phyloP scores from a whole-genome alignment of 768 basidiomycete species.

The Xerocomellus intermedius region DNA sequence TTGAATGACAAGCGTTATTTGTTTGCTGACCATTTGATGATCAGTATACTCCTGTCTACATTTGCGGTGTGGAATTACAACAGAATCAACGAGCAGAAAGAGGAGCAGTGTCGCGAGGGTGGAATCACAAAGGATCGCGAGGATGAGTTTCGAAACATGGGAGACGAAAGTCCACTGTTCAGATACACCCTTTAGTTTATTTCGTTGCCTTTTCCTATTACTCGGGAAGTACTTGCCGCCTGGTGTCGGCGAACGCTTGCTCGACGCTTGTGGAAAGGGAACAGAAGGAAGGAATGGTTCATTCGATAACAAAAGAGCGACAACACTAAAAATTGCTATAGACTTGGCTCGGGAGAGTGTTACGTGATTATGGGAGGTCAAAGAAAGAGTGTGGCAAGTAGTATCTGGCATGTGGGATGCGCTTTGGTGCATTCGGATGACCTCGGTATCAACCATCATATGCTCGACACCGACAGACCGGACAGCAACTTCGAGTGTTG shows the following conservation, averaged over 20 bases:
- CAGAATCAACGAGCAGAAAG: slow-evolving; percentile 49
- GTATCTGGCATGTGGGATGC: too few relatives aligned
- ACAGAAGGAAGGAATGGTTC: too few relatives aligned
- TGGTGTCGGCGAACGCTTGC: too few relatives aligned
- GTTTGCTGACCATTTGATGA: slow-evolving; percentile 27
- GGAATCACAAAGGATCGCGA: slow-evolving; percentile 40
- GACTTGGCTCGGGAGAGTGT: too few relatives aligned
- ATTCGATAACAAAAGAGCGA: too few relatives aligned
- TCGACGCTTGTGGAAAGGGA: too few relatives aligned
- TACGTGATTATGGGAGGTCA: too few relatives aligned
- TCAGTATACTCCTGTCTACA: slow-evolving; percentile 39
- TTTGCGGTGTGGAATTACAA: slow-evolving; percentile 50
- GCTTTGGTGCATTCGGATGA: too few relatives aligned
- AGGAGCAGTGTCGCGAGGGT: slow-evolving; percentile 40
- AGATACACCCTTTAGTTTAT: slow-evolving; percentile 34
- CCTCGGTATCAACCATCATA: slow-evolving; percentile 29
- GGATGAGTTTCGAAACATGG: slow-evolving; percentile 47
- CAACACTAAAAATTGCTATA: too few relatives aligned
- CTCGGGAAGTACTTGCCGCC: too few relatives aligned
- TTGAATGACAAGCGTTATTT: slow-evolving; percentile 10
- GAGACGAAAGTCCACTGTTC: slow-evolving; percentile 56
- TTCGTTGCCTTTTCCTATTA: not conserved
- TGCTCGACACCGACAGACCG: slow-evolving; percentile 30
- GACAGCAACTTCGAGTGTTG: slow-evolving; percentile 38
- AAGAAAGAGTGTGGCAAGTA: too few relatives aligned